phyloP scores from a whole-genome alignment of 2,329 filamentous ascomycete genomes.

The Verticillium nubilum region DNA sequence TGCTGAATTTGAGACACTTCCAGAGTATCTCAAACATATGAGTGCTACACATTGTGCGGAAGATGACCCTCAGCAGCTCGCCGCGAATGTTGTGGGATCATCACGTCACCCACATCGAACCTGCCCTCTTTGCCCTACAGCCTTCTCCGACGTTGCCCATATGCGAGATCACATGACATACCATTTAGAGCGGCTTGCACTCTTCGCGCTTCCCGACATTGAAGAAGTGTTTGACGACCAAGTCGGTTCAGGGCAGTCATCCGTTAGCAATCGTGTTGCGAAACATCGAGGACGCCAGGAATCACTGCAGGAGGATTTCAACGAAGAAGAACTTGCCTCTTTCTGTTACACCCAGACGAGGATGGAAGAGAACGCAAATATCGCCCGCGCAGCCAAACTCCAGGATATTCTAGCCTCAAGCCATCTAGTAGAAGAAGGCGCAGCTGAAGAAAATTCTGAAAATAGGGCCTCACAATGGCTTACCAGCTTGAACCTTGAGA shows the following conservation, averaged over 20 bases:
- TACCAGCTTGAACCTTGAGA: too few species aligned
- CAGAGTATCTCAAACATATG: conserved; percentile 5
- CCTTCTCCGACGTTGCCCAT: neutral
- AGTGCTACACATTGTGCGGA: conserved; percentile 1
- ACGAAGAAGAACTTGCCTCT: neutral
- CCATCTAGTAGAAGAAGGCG: too few species aligned
- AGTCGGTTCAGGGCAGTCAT: neutral
- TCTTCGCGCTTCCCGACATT: neutral
- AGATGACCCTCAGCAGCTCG: neutral
- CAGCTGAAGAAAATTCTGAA: too few species aligned
- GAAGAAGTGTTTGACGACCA: neutral
- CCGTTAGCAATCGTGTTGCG: neutral
- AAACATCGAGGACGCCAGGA: neutral
- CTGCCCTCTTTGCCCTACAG: neutral
- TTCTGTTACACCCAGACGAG: too few species aligned
- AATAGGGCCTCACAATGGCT: too few species aligned
- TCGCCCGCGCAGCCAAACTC: too few species aligned
- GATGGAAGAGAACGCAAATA: too few species aligned
- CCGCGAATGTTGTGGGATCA: neutral
- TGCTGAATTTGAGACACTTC: conserved; percentile 11
- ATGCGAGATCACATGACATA: neutral
- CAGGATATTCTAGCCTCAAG: neutral
- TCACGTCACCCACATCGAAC: neutral
- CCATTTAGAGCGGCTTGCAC: neutral
- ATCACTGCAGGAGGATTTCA: neutral